Conservation (phyloP, 2,329 filamentous ascomycete genomes). For the Colletotrichum lindemuthianum region DNA sequence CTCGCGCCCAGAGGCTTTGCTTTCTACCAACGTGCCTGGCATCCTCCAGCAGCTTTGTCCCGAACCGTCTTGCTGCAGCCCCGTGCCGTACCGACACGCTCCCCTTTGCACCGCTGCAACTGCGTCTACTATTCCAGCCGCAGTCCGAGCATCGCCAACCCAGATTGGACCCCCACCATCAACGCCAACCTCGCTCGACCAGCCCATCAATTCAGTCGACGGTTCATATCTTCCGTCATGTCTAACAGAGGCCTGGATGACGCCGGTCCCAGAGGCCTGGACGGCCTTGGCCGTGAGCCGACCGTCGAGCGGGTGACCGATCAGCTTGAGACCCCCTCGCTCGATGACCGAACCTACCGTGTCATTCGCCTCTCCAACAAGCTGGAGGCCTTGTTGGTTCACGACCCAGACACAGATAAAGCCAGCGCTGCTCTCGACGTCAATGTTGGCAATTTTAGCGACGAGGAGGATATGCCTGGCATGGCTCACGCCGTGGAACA, state of each 20-base stretch:
- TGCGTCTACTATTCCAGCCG: neutral
- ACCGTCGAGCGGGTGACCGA: constrained; percentile 67
- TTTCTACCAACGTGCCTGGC: constrained; percentile 23
- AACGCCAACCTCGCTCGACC: constrained; percentile 1
- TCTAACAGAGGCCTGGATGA: constrained; percentile 39
- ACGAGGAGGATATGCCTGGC: constrained; percentile 88
- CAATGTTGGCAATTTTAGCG: constrained; percentile 95
- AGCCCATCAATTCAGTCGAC: constrained; percentile 1
- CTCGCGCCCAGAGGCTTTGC: constrained; percentile 18
- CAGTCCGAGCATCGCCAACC: constrained; percentile 1
- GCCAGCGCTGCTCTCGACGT: constrained; percentile 95
- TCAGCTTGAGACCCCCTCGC: constrained; percentile 80
- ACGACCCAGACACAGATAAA: constrained; percentile 96
- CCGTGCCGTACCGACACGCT: constrained; percentile 15
- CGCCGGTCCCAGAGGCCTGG: constrained; percentile 25
- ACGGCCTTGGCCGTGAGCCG: constrained; percentile 43
- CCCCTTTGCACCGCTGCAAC: constrained; percentile 9
- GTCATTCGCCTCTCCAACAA: constrained; percentile 87
- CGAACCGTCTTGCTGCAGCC: constrained; percentile 29
- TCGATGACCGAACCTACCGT: constrained; percentile 88
- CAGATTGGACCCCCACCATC: neutral
- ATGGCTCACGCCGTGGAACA: constrained; percentile 98
- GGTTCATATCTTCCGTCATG: constrained; percentile 29
- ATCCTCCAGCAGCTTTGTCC: constrained; percentile 26
- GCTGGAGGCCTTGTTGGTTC: constrained; percentile 90